These are phyloP conservation scores for Russula sp. DNA, from an alignment of 768 basidiomycete genomes.

Conservation along the genomic window DNA sequence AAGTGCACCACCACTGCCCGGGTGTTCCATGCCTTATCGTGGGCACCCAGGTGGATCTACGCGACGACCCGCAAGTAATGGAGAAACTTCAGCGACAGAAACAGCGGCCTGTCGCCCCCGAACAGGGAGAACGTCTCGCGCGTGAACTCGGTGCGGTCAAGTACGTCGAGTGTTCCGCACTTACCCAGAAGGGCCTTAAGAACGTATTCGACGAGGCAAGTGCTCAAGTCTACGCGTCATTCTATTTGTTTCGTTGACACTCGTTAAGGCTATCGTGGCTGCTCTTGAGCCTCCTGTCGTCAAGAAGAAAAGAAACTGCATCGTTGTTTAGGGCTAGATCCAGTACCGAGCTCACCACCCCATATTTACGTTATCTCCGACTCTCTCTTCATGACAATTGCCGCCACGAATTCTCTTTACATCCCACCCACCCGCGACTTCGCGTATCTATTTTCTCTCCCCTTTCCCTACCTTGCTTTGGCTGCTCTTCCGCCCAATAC, in stretches of 20 bases:
- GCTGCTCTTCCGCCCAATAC: conserved; percentile 24
- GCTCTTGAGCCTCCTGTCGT: conserved; percentile 95
- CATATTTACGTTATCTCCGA: conserved; percentile 21
- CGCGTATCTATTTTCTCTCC: conserved; percentile 19
- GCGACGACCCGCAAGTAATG: conserved; percentile 87
- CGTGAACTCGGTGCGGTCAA: conserved; percentile 97
- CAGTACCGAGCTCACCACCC: conserved; percentile 25
- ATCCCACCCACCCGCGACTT: conserved; percentile 16
- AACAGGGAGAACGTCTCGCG: conserved; percentile 92
- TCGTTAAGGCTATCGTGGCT: conserved; percentile 86
- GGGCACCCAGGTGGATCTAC: conserved; percentile 95
- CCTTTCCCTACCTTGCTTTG: conserved; percentile 23
- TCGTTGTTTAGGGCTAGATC: conserved; percentile 61
- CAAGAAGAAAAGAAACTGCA: conserved; percentile 73
- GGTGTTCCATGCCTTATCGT: conserved; percentile 99
- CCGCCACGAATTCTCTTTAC: conserved; percentile 20
- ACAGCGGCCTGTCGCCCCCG: conserved; percentile 83
- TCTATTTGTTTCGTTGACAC: background rate
- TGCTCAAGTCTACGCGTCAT: conserved; percentile 12
- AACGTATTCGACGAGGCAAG: conserved; percentile 99
- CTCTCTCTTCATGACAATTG: conserved; percentile 16
- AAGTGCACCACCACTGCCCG: conserved; percentile 99
- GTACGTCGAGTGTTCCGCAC: conserved; percentile 97
- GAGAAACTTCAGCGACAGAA: conserved; percentile 97
- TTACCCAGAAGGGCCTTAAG: conserved; percentile 99